Conservation (phyloP, 225 moss, liverwort and hornwort species). For the Antitrichia curtipendula region DNA sequence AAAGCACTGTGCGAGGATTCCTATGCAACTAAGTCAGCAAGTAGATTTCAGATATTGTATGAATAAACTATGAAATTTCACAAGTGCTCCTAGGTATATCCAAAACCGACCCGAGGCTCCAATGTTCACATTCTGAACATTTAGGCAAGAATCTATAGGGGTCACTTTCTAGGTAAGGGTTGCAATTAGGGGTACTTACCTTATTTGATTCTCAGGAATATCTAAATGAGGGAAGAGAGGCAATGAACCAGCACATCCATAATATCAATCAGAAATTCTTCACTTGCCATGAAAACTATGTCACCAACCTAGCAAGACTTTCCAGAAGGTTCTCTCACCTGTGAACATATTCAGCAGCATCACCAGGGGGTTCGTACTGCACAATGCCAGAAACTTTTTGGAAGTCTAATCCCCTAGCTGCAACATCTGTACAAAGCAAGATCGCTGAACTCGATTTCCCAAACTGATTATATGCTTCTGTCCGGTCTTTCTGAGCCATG, state of each 20-base stretch:
- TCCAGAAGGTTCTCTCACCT: slow-evolving; percentile 32
- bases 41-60: background rate
- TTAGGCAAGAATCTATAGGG: background rate
- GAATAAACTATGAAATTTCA: background rate
- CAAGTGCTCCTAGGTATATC: too few relatives aligned
- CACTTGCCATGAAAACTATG: background rate
- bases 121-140: background rate
- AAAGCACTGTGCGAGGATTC: background rate
- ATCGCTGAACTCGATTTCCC: slow-evolving; percentile 67
- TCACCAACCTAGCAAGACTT: background rate
- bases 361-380: slow-evolving; percentile 96
- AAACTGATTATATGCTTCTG: slow-evolving; percentile 68
- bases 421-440: slow-evolving; percentile 91
- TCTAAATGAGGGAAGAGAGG: background rate
- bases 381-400: slow-evolving; percentile 87
- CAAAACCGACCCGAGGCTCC: background rate
- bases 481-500: slow-evolving; percentile 87
- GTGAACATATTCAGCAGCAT: slow-evolving; percentile 98
- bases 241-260: background rate
- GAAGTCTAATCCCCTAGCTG: slow-evolving; percentile 90
- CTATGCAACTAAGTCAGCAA: background rate
- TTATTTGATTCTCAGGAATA: background rate
- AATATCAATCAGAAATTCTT: background rate
- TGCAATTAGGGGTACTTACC: background rate
- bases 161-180: background rate